Evolutionary conservation across 257 asterid species (phyloP), one percentile per base, ranked within the genome.

Genomic region (Scutellaria minor): DNA sequence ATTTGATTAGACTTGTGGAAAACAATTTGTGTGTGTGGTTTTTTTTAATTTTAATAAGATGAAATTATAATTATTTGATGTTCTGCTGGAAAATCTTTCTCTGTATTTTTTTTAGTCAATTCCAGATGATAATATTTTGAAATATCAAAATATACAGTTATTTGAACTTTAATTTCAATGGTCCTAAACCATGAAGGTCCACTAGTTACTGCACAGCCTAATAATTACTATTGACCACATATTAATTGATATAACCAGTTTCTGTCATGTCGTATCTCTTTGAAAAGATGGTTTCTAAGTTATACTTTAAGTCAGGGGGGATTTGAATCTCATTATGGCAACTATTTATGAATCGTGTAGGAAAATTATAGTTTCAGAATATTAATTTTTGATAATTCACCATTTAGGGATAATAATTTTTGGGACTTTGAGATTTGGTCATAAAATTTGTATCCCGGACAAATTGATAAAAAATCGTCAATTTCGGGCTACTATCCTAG

Each of bases 221-320:
- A 77, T 41, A 64, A 40, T 56, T 72, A 78, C 82, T 72, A 50
- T 77, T 59, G 51, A 13, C 68, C 54, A 4, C 47, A 15, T 53
- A 18, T 64, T 42, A 51, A 12, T 64, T 72, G 66, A 66, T 52
- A 8, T 46, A 58, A 61, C 64, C 42, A 60, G 35, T 51, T 67
- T 31, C 66, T 57, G 71, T 67, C 78, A 67, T 53, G 72, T 78
- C 78, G 74, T 51, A 73, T 78, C 72, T 72, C 73, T 66, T 67
- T 59, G 82, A 78, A 41, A 73, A 73, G 82, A 78, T 78, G 75
- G 72, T 59, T 78, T 72, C 60, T 77, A 51, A 18, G 61, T 64
- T 11, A 6, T n/a, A 58, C 18, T 70, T 64, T 76, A 52, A 35
- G 10, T 2, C 1, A 9, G 11, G 11, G 41, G 24, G 5, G 11